These are phyloP conservation scores for Lactarius akahatsu DNA, from an alignment of 768 basidiomycete genomes.

Conservation along the genomic window DNA sequence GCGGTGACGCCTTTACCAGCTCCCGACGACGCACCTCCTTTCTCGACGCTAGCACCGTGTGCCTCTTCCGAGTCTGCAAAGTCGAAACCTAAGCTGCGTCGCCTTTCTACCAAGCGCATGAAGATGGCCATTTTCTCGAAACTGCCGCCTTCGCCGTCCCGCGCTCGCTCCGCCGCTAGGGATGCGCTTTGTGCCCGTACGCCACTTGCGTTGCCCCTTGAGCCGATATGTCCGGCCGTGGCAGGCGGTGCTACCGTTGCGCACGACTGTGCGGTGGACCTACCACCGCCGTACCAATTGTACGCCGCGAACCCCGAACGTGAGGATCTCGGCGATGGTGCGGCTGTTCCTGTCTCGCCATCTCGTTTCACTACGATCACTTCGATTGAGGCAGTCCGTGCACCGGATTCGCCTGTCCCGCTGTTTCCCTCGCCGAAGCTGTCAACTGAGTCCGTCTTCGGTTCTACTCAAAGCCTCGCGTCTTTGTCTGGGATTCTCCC, in stretches of 20 bases:
- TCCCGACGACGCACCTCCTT: background rate
- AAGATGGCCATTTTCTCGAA: constrained; percentile 20
- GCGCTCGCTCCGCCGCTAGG: background rate
- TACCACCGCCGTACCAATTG: constrained; percentile 23
- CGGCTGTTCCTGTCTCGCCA: background rate
- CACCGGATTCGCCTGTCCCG: constrained; percentile 28
- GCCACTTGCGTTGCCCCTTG: background rate
- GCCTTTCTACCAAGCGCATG: constrained; percentile 12
- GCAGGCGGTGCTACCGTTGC: background rate
- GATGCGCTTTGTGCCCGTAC: background rate
- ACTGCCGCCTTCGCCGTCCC: constrained; percentile 2
- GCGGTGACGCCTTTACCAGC: background rate
- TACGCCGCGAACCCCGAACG: constrained; percentile 13
- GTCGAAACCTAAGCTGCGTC: constrained; percentile 7
- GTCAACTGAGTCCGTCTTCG: constrained; percentile 24
- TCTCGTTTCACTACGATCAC: constrained; percentile 12
- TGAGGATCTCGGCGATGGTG: background rate
- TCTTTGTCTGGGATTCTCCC: constrained; percentile 1
- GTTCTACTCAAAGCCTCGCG: constrained; percentile 18
- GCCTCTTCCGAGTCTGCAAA: background rate
- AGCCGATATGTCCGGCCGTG: background rate
- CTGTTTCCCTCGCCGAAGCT: constrained; percentile 18
- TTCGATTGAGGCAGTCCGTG: constrained; percentile 27
- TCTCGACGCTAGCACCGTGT: background rate
- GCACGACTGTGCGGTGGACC: background rate